Evolutionary conservation across 179 eudicot genomes (phyloP), one percentile per base, ranked within the genome.

Genomic region (Patellifolia procumbens): DNA sequence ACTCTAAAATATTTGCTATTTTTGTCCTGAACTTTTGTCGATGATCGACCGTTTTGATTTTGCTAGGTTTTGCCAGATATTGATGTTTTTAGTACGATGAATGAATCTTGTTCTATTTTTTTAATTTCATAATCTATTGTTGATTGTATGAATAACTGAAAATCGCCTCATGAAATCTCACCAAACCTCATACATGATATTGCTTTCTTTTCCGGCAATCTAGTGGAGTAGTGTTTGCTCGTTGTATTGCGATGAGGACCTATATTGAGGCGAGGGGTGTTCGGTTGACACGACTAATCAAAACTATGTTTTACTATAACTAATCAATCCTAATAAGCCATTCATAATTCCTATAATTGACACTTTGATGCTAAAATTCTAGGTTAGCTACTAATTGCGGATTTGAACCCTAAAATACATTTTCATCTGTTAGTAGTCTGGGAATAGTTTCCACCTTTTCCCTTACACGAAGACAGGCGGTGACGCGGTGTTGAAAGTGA

Each of bases 321-420:
- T n/a, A n/a, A n/a, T n/a, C n/a, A n/a, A n/a, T n/a, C n/a, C n/a
- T n/a, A n/a, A n/a, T n/a, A n/a, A n/a, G n/a, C n/a, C n/a, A n/a
- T n/a, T n/a, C n/a, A n/a, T n/a, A n/a, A n/a, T n/a, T n/a, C n/a
- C n/a, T n/a, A n/a, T n/a, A n/a, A n/a, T n/a, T n/a, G n/a, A n/a
- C n/a, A n/a, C n/a, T n/a, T n/a, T n/a, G n/a, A n/a, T n/a, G n/a
- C n/a, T n/a, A n/a, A n/a, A n/a, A n/a, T n/a, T n/a, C n/a, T n/a
- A n/a, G n/a, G n/a, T n/a, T n/a, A n/a, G n/a, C n/a, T n/a, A n/a
- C n/a, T n/a, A n/a, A n/a, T n/a, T n/a, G 43, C 8, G n/a, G 48
- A 3, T 26, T 29, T 45, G 28, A 61, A 72, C 42, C 83, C 80
- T 76, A 72, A 28, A n/a, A n/a, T 71, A 46, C 31, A 26, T 28